Conservation (phyloP, 352 stramenopile genomes). For the Globisporangium perplexum region DNA sequence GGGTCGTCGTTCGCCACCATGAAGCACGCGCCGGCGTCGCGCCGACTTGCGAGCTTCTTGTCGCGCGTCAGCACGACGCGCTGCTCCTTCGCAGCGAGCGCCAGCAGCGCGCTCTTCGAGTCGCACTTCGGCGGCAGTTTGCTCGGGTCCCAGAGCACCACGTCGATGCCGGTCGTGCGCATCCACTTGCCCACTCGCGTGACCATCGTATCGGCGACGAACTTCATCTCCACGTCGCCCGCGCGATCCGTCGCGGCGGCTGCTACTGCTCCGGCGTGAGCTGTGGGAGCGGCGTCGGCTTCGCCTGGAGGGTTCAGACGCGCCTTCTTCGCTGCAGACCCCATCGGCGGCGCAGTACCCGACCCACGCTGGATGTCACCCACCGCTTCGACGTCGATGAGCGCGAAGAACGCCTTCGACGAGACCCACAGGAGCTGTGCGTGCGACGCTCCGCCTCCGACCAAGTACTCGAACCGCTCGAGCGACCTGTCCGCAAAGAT, state of each 20-base stretch:
- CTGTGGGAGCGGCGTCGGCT: no score
- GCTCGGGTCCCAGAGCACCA: slow-evolving; percentile 60
- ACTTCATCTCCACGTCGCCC: slow-evolving; percentile 46
- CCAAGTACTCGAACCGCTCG: slow-evolving; percentile 25
- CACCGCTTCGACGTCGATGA: slow-evolving; percentile 28
- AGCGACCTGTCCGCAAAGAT: slow-evolving; percentile 44
- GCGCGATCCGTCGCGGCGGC: no score
- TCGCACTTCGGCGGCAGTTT: slow-evolving; percentile 20
- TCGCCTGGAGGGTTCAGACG: no score
- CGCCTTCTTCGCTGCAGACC: not conserved
- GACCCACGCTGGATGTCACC: slow-evolving; percentile 40
- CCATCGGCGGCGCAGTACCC: slow-evolving; percentile 11
- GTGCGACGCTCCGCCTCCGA: slow-evolving; percentile 40
- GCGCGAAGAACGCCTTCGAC: slow-evolving; percentile 33
- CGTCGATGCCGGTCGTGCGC: slow-evolving; percentile 67
- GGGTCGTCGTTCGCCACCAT: slow-evolving; percentile 67
- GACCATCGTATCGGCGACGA: slow-evolving; percentile 73
- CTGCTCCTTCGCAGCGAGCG: slow-evolving; percentile 44
- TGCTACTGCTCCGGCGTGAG: no score
- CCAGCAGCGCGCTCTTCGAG: slow-evolving; percentile 41
- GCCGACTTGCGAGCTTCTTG: slow-evolving; percentile 61
- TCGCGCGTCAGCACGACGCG: slow-evolving; percentile 73
- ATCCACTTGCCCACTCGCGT: slow-evolving; percentile 63
- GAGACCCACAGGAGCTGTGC: slow-evolving; percentile 36
- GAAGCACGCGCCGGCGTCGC: slow-evolving; percentile 68